These are phyloP conservation scores for Eucalyptus curtisii DNA, from an alignment of 345 rosid genomes.

Conservation along the genomic window DNA sequence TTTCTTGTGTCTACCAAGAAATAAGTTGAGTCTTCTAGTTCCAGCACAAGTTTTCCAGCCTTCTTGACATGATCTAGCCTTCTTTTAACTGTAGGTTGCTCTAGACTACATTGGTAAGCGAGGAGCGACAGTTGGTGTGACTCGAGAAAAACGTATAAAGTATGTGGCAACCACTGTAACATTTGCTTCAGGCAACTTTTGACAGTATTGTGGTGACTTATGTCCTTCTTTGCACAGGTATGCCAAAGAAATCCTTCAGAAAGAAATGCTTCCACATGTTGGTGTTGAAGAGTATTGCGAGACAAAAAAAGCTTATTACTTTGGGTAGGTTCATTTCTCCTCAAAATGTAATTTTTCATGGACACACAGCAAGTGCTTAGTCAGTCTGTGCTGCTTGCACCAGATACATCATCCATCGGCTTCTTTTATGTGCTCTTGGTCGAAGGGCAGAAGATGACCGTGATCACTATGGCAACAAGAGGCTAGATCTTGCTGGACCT, in stretches of 20 bases:
- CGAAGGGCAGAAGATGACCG: slow-evolving; percentile 97
- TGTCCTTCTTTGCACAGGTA: slow-evolving; percentile 40
- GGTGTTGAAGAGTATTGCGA: slow-evolving; percentile 90
- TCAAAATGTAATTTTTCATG: background rate
- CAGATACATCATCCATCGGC: slow-evolving; percentile 89
- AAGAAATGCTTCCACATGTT: slow-evolving; percentile 99
- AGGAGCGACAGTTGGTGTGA: slow-evolving; percentile 95
- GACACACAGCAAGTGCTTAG: background rate
- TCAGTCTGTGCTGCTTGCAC: background rate
- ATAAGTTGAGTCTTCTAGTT: background rate
- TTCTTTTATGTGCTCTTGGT: slow-evolving; percentile 88
- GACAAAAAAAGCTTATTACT: slow-evolving; percentile 94
- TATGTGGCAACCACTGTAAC: slow-evolving; percentile 12
- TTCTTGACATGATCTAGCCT: background rate
- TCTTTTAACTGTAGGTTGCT: slow-evolving; percentile 58
- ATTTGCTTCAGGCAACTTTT: slow-evolving; percentile 3
- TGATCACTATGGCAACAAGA: slow-evolving; percentile 98
- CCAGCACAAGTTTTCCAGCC: background rate
- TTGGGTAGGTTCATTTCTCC: slow-evolving; percentile 47
- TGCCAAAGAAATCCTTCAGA: slow-evolving; percentile 95
- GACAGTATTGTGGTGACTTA: slow-evolving; percentile 3
- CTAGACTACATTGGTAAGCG: slow-evolving; percentile 95
- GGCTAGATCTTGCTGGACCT: slow-evolving; percentile 99
- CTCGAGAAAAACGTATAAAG: slow-evolving; percentile 94
- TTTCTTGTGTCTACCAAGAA: background rate